Conservation (phyloP, 2,329 filamentous ascomycete species). For the Pyrenophora tritici-repentis region DNA sequence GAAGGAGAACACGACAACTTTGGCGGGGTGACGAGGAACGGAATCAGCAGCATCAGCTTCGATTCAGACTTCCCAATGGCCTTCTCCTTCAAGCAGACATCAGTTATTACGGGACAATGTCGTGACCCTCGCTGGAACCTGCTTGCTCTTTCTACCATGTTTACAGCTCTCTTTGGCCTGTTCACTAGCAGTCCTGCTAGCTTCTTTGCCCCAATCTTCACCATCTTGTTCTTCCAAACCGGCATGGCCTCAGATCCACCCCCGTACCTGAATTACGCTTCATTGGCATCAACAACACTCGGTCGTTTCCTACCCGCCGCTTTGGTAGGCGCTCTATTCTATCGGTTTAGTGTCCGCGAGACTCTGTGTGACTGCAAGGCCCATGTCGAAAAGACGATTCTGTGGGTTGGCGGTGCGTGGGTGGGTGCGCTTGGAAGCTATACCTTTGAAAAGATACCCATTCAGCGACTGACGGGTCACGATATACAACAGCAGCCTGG, state of each 20-base stretch:
- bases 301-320: constrained; percentile 43
- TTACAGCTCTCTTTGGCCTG: constrained; percentile 38
- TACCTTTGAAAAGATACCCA: constrained; percentile 43
- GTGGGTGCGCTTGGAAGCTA: constrained; percentile 42
- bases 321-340: constrained; percentile 38
- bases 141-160: constrained; percentile 40
- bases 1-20: constrained; percentile 33
- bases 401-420: constrained; percentile 46
- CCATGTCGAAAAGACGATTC: constrained; percentile 44
- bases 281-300: constrained; percentile 38
- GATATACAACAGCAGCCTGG: constrained; percentile 46
- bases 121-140: constrained; percentile 43
- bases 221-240: constrained; percentile 43
- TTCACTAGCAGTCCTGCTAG: constrained; percentile 37
- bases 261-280: constrained; percentile 34
- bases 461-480: constrained; percentile 44
- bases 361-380: constrained; percentile 37
- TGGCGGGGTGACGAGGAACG: constrained; percentile 29
- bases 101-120: constrained; percentile 22
- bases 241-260: constrained; percentile 46
- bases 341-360: constrained; percentile 33
- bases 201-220: constrained; percentile 39
- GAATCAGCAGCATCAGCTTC: constrained; percentile 41
- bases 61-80: constrained; percentile 44
- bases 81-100: constrained; percentile 33